Evolutionary conservation across 306 rosid species (phyloP).

Genomic region (Cotoneaster glaucophyllus): DNA sequence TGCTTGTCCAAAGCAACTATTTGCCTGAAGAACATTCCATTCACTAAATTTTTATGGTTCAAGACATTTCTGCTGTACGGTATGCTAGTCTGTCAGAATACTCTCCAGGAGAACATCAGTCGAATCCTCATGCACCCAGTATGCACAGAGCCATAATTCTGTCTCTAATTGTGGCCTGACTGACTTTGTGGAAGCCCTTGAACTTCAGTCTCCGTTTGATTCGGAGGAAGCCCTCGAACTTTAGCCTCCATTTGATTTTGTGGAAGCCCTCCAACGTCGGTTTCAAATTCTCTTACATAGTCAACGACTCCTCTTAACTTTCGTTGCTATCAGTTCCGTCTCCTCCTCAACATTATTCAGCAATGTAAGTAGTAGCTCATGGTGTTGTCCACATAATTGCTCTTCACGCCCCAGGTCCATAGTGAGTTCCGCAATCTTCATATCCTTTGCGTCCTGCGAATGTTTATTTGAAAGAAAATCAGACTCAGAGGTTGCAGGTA

Average conservation of each 20-base stretch:
- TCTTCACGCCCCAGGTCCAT: slow-evolving; percentile 31
- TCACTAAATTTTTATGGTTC: not conserved
- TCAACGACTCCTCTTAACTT: slow-evolving; percentile 13
- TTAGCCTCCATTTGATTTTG: not conserved
- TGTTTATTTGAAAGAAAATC: not conserved
- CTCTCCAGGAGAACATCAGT: not conserved
- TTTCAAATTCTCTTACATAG: slow-evolving; percentile 21
- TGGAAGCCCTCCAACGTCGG: slow-evolving; percentile 12
- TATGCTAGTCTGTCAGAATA: not conserved
- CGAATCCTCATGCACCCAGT: not conserved
- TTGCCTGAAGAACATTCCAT: not conserved
- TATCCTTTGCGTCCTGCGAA: slow-evolving; percentile 31
- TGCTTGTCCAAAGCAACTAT: not conserved
- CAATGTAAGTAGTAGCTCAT: slow-evolving; percentile 16
- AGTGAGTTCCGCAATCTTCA: slow-evolving; percentile 26
- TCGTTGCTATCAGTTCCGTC: slow-evolving; percentile 18
- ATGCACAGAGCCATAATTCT: not conserved
- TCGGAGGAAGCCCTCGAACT: not conserved
- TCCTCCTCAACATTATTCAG: slow-evolving; percentile 28
- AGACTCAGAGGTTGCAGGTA: not conserved
- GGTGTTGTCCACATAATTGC: slow-evolving; percentile 22
- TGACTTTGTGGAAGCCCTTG: slow-evolving; percentile 13
- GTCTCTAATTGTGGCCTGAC: not conserved
- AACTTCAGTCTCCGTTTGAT: slow-evolving; percentile 6
- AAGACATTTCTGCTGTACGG: not conserved